Percentiles rank a stretch among this genome's conserved stretches.
Evolutionary conservation across 441 rosid genomes (phyloP).

Genomic region (Geranium incanum): DNA sequence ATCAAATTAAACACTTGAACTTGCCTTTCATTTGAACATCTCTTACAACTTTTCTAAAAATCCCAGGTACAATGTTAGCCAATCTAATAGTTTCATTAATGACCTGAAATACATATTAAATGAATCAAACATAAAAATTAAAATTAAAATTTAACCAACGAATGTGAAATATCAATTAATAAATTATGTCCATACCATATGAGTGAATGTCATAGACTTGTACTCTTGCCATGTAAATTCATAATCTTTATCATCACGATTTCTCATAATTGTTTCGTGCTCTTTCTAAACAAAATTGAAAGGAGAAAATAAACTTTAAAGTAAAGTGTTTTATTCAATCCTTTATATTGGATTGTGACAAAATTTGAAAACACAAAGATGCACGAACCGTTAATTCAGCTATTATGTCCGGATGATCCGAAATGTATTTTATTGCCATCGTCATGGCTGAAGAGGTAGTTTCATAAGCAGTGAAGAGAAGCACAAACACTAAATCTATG

Average conservation of each 20-base stretch:
- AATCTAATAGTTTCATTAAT: slow-evolving; percentile 19
- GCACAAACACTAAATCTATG: slow-evolving; percentile 22
- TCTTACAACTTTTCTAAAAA: slow-evolving; percentile 13
- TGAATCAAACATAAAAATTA: background rate
- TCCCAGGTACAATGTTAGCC: slow-evolving; percentile 14
- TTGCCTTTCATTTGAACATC: slow-evolving; percentile 6
- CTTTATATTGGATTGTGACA: background rate
- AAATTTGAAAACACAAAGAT: background rate
- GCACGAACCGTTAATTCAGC: slow-evolving; percentile 21
- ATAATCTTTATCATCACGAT: background rate
- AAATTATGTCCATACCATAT: background rate
- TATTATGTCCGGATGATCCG: slow-evolving; percentile 27
- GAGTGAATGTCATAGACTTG: background rate
- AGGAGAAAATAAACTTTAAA: background rate
- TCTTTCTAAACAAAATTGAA: slow-evolving; percentile 3
- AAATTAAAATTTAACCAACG: too few relatives aligned
- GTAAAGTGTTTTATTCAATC: background rate
- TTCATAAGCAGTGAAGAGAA: slow-evolving; percentile 28
- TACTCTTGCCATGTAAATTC: background rate
- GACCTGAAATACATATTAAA: slow-evolving; percentile 4
- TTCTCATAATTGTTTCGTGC: slow-evolving; percentile 12
- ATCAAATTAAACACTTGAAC: background rate
- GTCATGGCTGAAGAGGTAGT: slow-evolving; percentile 27
- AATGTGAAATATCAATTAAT: too few relatives aligned
- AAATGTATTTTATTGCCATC: slow-evolving; percentile 21